Conservation (phyloP, 2,329 filamentous ascomycete species). For the Chrysosporium keratinophilum region DNA sequence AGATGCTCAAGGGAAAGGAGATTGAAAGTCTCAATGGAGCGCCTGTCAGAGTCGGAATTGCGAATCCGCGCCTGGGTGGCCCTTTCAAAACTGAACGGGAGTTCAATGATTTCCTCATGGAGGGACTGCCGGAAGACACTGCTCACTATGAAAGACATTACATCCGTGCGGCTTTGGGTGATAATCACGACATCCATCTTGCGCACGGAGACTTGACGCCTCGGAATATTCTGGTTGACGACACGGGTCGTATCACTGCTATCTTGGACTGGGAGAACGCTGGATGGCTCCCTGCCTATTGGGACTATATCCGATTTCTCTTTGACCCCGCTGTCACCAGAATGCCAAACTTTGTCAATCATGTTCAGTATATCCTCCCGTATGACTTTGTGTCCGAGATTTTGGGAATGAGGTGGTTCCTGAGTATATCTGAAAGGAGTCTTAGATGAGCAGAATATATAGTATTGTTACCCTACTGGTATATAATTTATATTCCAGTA, state of each 20-base stretch:
- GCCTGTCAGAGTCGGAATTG: not conserved
- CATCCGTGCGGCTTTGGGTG: not conserved
- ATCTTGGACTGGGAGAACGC: constrained; percentile 19
- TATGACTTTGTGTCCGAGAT: too few species aligned
- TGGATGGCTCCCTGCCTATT: constrained; percentile 17
- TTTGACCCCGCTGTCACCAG: not conserved
- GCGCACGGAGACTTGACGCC: constrained; percentile 17
- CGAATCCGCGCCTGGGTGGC: not conserved
- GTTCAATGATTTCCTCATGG: constrained; percentile 10
- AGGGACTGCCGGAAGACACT: not conserved
- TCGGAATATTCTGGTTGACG: constrained; percentile 18
- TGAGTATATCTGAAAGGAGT: too few species aligned
- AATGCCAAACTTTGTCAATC: too few species aligned
- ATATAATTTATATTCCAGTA: too few species aligned
- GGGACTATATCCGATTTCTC: constrained; percentile 9
- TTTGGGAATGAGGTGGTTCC: too few species aligned
- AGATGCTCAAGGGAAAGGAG: constrained; percentile 2
- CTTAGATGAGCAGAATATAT: too few species aligned
- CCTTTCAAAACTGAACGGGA: constrained; percentile 11
- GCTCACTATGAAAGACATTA: not conserved
- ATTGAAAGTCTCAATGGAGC: constrained; percentile 6
- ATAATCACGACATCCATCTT: constrained; percentile 12
- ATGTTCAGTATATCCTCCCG: too few species aligned
- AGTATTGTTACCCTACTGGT: too few species aligned
- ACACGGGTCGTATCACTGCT: constrained; percentile 16